Evolutionary conservation across 331 rosid genomes (phyloP).

Genomic region (Cydonia oblonga): DNA sequence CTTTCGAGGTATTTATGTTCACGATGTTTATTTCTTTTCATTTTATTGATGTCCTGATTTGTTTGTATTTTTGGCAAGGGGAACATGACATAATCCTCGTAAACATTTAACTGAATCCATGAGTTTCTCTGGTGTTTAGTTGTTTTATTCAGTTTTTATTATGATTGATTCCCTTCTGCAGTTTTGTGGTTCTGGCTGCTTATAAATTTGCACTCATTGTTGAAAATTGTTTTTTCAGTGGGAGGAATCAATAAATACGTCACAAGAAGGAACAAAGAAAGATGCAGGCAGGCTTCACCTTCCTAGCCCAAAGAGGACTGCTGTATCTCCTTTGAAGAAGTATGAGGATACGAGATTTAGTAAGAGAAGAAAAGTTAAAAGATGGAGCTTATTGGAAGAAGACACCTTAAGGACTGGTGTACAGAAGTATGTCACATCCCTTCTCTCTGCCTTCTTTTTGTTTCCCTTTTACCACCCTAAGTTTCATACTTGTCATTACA

Average conservation of each 20-base stretch:
- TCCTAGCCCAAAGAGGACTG: conserved; percentile 32
- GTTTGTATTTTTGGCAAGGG: not conserved
- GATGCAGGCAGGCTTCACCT: conserved; percentile 15
- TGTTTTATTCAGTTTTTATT: not conserved
- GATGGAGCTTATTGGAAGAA: conserved; percentile 71
- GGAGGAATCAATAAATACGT: conserved; percentile 49
- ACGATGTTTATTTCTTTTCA: not conserved
- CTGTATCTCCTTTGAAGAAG: conserved; percentile 34
- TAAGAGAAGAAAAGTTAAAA: conserved; percentile 39
- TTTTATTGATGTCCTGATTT: not conserved
- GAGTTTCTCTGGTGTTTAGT: not conserved
- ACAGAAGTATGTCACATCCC: conserved; percentile 32
- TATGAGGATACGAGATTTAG: conserved; percentile 1
- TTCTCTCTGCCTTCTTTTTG: not conserved
- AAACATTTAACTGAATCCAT: not conserved
- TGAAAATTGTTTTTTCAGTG: conserved; percentile 38
- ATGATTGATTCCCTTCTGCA: not conserved
- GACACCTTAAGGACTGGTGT: conserved; percentile 59
- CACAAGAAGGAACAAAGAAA: conserved; percentile 10
- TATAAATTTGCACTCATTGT: not conserved
- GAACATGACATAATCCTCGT: not conserved
- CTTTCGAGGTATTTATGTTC: conserved; percentile 46
- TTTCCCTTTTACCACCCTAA: not conserved
- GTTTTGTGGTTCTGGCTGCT: not conserved
- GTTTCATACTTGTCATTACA: not conserved